These are phyloP conservation scores for Coprinopsis marcescibilis DNA, from an alignment of 768 basidiomycete species.

Conservation along the genomic window DNA sequence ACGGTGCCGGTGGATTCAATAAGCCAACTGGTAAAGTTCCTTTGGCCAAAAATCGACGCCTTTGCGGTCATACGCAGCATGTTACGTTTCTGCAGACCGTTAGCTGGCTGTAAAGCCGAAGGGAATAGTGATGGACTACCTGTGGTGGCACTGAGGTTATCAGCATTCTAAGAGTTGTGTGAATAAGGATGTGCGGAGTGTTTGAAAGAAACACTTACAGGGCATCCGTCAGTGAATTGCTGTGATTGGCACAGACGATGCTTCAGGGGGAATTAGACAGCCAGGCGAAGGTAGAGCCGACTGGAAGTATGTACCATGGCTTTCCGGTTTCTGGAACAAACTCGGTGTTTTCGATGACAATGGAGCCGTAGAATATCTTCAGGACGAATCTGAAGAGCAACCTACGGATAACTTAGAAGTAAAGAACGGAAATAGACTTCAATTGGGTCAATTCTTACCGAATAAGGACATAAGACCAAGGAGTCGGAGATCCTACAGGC, in stretches of 20 bases:
- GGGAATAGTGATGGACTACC: conserved; percentile 29
- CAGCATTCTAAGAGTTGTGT: conserved; percentile 44
- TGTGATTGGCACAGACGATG: conserved; percentile 82
- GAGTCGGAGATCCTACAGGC: conserved; percentile 30
- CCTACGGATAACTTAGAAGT: conserved; percentile 28
- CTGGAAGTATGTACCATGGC: conserved; percentile 52
- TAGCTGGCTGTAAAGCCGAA: neutral
- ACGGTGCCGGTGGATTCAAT: conserved; percentile 86
- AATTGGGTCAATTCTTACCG: conserved; percentile 35
- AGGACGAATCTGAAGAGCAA: conserved; percentile 76
- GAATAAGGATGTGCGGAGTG: conserved; percentile 1
- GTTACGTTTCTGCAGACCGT: conserved; percentile 52
- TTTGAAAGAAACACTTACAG: conserved; percentile 43
- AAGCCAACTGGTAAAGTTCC: conserved; percentile 85
- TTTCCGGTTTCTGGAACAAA: conserved; percentile 65
- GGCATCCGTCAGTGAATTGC: conserved; percentile 82
- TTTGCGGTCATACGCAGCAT: conserved; percentile 86
- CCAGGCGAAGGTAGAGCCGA: neutral
- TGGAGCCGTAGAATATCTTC: conserved; percentile 86
- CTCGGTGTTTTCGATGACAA: conserved; percentile 76
- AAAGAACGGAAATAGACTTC: neutral
- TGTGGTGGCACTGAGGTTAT: conserved; percentile 67
- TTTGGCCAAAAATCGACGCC: conserved; percentile 76
- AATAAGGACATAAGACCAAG: conserved; percentile 53
- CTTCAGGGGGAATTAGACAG: conserved; percentile 27